A percentile compares a stretch with the other conserved stretches of the same genome.
Conservation (phyloP, 2,329 filamentous ascomycete species). For the Aspergillus spinulosporus region DNA sequence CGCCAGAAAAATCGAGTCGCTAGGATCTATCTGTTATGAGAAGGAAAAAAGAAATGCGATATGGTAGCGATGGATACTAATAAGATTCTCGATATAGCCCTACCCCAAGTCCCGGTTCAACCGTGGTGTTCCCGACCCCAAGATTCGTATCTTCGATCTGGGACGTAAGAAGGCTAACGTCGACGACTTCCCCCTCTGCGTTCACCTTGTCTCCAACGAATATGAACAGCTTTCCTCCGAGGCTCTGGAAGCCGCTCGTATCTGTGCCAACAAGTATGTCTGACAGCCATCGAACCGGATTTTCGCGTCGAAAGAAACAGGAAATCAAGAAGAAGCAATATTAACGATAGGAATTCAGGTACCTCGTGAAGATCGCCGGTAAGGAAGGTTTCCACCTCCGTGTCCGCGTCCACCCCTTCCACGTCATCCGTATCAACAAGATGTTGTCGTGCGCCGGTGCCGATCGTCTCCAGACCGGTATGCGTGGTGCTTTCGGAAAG, state of each 20-base stretch:
- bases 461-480: slow-evolving; percentile 99
- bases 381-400: slow-evolving; percentile 72
- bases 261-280: slow-evolving; percentile 97
- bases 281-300: slow-evolving; percentile 25
- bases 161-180: slow-evolving; percentile 98
- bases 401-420: slow-evolving; percentile 92
- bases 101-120: slow-evolving; percentile 99
- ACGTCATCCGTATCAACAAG: slow-evolving; percentile 99
- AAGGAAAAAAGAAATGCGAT: background rate
- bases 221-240: slow-evolving; percentile 99
- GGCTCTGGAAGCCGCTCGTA: slow-evolving; percentile 98
- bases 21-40: background rate
- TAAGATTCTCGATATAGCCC: slow-evolving; percentile 57
- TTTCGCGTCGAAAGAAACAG: background rate
- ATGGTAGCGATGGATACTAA: slow-evolving; percentile 21
- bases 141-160: slow-evolving; percentile 97
- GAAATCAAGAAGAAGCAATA: background rate
- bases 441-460: slow-evolving; percentile 99
- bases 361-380: slow-evolving; percentile 68
- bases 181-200: slow-evolving; percentile 98
- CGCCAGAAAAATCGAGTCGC: background rate
- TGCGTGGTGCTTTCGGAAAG: slow-evolving; percentile 99
- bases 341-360: slow-evolving; percentile 43
- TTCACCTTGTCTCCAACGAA: slow-evolving; percentile 99
- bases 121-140: slow-evolving; percentile 86